Percentiles rank a stretch among this genome's conserved stretches.
Evolutionary conservation across 768 basidiomycete genomes (phyloP).

Genomic region (Trametes cingulata): DNA sequence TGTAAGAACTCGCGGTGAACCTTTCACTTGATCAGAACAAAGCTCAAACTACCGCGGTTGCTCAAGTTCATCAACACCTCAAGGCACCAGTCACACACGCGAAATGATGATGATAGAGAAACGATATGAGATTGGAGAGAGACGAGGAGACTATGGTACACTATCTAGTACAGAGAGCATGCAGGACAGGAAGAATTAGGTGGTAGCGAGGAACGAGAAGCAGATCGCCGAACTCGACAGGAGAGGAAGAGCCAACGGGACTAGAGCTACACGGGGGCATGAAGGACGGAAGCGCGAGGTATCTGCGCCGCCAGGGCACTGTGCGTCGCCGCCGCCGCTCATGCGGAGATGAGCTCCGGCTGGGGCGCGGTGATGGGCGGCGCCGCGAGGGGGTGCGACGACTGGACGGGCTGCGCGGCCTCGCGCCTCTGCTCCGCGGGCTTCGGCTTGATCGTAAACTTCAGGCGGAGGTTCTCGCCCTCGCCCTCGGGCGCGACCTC

Average conservation of each 20-base stretch:
- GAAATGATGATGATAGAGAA: not conserved
- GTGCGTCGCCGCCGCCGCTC: not conserved
- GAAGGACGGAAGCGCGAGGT: not conserved
- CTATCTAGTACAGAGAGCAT: constrained; percentile 8
- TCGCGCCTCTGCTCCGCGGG: not conserved
- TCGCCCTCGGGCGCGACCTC: constrained; percentile 43
- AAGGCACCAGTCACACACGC: not conserved
- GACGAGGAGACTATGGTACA: constrained; percentile 8
- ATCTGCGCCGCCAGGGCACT: not conserved
- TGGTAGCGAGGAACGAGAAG: not conserved
- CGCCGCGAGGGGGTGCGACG: constrained; percentile 9
- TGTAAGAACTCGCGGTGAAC: not conserved
- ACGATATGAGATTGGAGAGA: not conserved
- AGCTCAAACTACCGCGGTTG: not conserved
- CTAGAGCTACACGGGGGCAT: not conserved
- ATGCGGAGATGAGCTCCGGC: constrained; percentile 3
- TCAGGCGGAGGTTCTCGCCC: constrained; percentile 34
- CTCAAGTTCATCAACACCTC: not conserved
- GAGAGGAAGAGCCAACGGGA: not conserved
- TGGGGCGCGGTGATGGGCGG: constrained; percentile 6
- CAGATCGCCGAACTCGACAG: not conserved
- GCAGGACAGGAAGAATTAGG: not conserved
- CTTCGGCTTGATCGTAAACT: constrained; percentile 40
- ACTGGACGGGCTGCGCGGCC: constrained; percentile 1
- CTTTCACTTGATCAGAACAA: not conserved